These are phyloP conservation scores for Geotrichum bryndzae DNA, from an alignment of 1,139 yeast species.

Conservation along the genomic window DNA sequence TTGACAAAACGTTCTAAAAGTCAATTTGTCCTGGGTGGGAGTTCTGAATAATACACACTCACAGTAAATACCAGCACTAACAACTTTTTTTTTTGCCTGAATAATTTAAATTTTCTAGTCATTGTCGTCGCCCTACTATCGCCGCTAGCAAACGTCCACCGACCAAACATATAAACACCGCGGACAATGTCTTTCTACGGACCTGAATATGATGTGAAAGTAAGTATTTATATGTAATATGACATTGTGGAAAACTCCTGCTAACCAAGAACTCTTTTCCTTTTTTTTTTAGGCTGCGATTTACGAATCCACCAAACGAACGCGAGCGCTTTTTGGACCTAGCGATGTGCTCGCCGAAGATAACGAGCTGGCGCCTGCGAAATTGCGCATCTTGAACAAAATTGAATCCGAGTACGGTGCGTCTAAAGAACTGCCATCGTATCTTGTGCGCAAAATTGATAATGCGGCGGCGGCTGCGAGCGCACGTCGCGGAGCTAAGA, in stretches of 20 bases:
- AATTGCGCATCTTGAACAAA: slow-evolving; percentile 19
- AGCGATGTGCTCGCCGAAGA: slow-evolving; percentile 1
- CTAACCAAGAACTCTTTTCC: neutral
- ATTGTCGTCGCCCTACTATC: neutral
- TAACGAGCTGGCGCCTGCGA: slow-evolving; percentile 1
- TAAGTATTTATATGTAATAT: neutral
- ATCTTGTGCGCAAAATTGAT: slow-evolving; percentile 21
- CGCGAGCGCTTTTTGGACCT: slow-evolving; percentile 9
- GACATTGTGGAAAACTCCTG: neutral
- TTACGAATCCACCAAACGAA: slow-evolving; percentile 10
- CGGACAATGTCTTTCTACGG: slow-evolving; percentile 14
- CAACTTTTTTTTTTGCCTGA: neutral
- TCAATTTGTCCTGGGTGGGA: neutral
- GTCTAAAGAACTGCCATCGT: slow-evolving; percentile 24
- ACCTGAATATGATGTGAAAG: slow-evolving; percentile 4
- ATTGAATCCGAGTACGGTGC: slow-evolving; percentile 22
- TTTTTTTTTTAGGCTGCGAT: slow-evolving; percentile 8
- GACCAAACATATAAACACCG: neutral
- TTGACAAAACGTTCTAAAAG: neutral
- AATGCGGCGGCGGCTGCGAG: slow-evolving; percentile 17
- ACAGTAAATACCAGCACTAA: neutral
- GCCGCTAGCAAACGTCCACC: neutral
- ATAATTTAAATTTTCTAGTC: neutral
- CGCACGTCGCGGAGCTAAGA: slow-evolving; percentile 6
- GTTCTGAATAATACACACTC: neutral